These are phyloP conservation scores for Danielozyma ontarioensis DNA, from an alignment of 805 yeast species.

Conservation along the genomic window DNA sequence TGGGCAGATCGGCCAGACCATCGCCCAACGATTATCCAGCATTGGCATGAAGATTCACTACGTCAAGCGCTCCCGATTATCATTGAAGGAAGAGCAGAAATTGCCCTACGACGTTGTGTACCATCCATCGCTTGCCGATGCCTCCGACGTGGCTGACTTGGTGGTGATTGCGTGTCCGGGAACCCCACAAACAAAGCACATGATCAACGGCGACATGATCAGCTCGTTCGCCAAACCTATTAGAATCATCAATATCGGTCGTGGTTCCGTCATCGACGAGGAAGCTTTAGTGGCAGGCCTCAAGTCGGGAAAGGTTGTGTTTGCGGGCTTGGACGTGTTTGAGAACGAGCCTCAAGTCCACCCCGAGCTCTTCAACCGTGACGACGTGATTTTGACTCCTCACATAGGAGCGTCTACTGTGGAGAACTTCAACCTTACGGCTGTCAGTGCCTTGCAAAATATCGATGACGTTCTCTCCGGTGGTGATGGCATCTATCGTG, in stretches of 20 bases:
- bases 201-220: conserved; percentile 48
- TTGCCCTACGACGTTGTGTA: conserved; percentile 44
- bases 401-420: conserved; percentile 55
- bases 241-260: conserved; percentile 67
- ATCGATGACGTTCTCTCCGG: conserved; percentile 12
- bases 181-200: conserved; percentile 49
- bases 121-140: conserved; percentile 27
- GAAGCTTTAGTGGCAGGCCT: conserved; percentile 59
- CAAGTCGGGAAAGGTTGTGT: conserved; percentile 51
- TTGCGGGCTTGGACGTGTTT: conserved; percentile 73
- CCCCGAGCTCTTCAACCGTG: conserved; percentile 44
- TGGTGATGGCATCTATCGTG: conserved; percentile 2
- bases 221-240: conserved; percentile 46
- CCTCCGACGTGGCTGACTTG: conserved; percentile 45
- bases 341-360: conserved; percentile 54
- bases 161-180: conserved; percentile 67
- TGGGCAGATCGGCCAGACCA: conserved; percentile 67
- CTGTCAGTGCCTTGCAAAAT: conserved; percentile 8
- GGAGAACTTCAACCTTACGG: conserved; percentile 7
- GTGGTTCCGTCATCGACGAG: conserved; percentile 68
- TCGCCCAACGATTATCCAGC: conserved; percentile 51
- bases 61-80: conserved; percentile 47
- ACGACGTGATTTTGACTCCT: conserved; percentile 64
- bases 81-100: conserved; percentile 20
- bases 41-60: conserved; percentile 65